These are phyloP conservation scores for Stephanodiscus triporus DNA, from an alignment of 108 stramenopile genomes.

Conservation along the genomic window DNA sequence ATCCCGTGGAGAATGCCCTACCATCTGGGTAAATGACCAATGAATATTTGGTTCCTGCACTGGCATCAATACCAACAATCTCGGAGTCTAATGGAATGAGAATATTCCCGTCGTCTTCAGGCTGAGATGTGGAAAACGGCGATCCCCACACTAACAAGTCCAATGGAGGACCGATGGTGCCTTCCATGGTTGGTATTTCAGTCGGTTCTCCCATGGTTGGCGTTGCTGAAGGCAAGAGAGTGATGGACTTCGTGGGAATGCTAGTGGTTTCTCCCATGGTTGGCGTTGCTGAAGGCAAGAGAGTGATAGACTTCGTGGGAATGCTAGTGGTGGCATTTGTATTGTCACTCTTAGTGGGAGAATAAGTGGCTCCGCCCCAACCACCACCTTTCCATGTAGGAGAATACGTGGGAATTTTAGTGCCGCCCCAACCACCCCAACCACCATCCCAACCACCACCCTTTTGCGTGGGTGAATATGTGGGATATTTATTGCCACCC, in stretches of 20 bases:
- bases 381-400: neutral
- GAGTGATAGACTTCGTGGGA: neutral
- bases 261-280: neutral
- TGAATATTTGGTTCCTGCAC: constrained; percentile 47
- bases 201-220: constrained; percentile 10
- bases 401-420: neutral
- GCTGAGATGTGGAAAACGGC: constrained; percentile 25
- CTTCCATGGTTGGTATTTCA: constrained; percentile 18
- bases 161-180: constrained; percentile 14
- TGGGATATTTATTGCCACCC: constrained; percentile 3
- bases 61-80: constrained; percentile 21
- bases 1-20: constrained; percentile 26
- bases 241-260: neutral
- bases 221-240: constrained; percentile 10
- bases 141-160: constrained; percentile 49
- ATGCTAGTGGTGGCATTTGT: neutral
- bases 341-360: neutral
- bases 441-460: neutral
- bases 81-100: constrained; percentile 12
- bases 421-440: neutral
- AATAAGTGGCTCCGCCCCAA: neutral
- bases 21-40: constrained; percentile 30
- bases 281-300: constrained; percentile 16
- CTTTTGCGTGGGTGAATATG: neutral
- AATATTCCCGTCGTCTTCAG: constrained; percentile 10